Conservation (phyloP, 805 yeast species). For the Alloascoidea africana region DNA sequence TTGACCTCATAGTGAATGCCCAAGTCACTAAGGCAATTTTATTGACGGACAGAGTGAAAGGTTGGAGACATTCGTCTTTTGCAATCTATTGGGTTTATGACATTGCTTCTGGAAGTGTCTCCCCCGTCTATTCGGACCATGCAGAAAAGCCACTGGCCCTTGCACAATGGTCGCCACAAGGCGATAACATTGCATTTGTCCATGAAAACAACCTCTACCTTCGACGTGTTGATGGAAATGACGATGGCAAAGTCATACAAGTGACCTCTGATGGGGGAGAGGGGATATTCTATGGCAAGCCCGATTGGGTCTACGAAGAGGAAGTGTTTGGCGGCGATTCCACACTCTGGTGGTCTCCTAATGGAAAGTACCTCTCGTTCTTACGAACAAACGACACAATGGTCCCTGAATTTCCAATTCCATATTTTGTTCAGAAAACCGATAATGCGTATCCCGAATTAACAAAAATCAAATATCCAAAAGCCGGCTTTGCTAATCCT, state of each 20-base stretch:
- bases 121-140: slow-evolving; percentile 14
- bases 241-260: slow-evolving; percentile 21
- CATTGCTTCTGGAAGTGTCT: slow-evolving; percentile 2
- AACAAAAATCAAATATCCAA: slow-evolving; percentile 59
- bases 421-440: slow-evolving; percentile 51
- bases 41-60: slow-evolving; percentile 24
- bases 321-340: slow-evolving; percentile 61
- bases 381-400: slow-evolving; percentile 56
- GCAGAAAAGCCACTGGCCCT: slow-evolving; percentile 11
- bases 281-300: slow-evolving; percentile 69
- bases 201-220: slow-evolving; percentile 41
- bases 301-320: slow-evolving; percentile 93
- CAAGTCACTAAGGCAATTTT: slow-evolving; percentile 30
- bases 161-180: slow-evolving; percentile 49
- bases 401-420: slow-evolving; percentile 61
- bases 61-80: slow-evolving; percentile 44
- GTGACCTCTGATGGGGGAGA: slow-evolving; percentile 59
- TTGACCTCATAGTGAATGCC: slow-evolving; percentile 25
- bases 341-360: slow-evolving; percentile 82
- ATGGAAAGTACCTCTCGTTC: slow-evolving; percentile 48
- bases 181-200: slow-evolving; percentile 37
- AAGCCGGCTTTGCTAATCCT: slow-evolving; percentile 72
- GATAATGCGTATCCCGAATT: slow-evolving; percentile 45
- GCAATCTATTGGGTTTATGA: slow-evolving; percentile 43
- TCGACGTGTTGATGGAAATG: slow-evolving; percentile 15